These are phyloP conservation scores for Populus ilicifolia DNA, from an alignment of 345 rosid species.

Conservation along the genomic window DNA sequence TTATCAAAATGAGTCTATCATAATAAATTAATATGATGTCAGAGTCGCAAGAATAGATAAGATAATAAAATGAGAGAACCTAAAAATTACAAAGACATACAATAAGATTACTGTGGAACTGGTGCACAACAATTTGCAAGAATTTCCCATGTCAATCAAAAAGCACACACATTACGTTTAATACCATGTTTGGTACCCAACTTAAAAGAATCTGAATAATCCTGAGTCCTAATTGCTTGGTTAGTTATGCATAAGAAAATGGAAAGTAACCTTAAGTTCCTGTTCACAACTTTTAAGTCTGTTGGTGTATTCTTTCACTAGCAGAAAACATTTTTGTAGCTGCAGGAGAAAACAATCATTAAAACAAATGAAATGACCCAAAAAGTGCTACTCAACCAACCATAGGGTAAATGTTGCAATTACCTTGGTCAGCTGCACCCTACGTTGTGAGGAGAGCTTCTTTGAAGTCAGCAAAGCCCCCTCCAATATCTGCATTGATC, in stretches of 20 bases:
- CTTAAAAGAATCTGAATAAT: neutral
- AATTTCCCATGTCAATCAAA: too few species aligned
- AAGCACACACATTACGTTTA: too few species aligned
- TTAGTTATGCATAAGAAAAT: neutral
- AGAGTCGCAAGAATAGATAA: too few species aligned
- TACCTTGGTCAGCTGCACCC: conserved; percentile 65
- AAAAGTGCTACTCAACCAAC: conserved; percentile 6
- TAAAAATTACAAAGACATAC: too few species aligned
- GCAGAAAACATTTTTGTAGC: conserved; percentile 62
- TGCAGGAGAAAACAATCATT: conserved; percentile 30
- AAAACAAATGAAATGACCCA: conserved; percentile 13
- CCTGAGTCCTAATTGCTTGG: neutral
- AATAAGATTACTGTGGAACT: too few species aligned
- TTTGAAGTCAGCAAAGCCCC: conserved; percentile 59
- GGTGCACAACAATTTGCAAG: too few species aligned
- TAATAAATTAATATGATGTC: too few species aligned
- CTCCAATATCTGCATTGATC: conserved; percentile 60
- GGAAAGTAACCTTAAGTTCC: conserved; percentile 68
- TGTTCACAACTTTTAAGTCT: conserved; percentile 62
- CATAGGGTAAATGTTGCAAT: neutral
- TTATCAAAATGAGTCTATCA: neutral
- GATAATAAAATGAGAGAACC: too few species aligned
- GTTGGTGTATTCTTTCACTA: conserved; percentile 55
- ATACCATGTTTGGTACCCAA: too few species aligned
- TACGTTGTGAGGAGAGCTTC: conserved; percentile 57